Evolutionary conservation across 73 alveolate genomes (phyloP).

Genomic region (Paraurostyla sp.): DNA sequence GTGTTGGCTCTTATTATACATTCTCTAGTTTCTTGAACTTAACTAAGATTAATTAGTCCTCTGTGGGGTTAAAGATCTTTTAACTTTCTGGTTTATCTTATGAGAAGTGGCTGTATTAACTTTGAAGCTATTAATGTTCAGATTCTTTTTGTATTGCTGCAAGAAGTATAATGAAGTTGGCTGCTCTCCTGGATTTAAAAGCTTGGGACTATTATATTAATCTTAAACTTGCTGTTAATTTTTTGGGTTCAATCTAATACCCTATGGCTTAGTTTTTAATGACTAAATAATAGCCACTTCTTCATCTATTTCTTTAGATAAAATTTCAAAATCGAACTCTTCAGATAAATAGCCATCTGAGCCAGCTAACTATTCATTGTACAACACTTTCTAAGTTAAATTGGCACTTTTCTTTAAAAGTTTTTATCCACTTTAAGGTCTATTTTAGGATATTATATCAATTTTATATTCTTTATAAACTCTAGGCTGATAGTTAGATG

Average conservation of each 20-base stretch:
- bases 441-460: background rate
- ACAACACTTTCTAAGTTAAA: background rate
- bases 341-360: background rate
- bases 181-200: background rate
- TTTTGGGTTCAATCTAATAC: background rate
- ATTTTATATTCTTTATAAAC: background rate
- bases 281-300: conserved; percentile 1
- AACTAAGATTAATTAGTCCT: background rate
- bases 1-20: background rate
- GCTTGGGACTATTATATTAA: background rate
- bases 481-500: background rate
- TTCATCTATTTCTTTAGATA: conserved; percentile 24
- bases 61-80: conserved; percentile 14
- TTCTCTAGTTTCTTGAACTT: background rate
- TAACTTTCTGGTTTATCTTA: background rate
- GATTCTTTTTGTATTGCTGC: conserved; percentile 3
- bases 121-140: background rate
- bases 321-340: background rate
- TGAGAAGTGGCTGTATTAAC: background rate
- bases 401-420: background rate
- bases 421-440: conserved; percentile 22
- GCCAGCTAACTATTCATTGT: background rate
- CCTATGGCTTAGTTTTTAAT: background rate
- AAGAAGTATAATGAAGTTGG: background rate
- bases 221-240: background rate